Conservation (phyloP, 1,284 basidiomycete genomes). For the Cerrena zonata region DNA sequence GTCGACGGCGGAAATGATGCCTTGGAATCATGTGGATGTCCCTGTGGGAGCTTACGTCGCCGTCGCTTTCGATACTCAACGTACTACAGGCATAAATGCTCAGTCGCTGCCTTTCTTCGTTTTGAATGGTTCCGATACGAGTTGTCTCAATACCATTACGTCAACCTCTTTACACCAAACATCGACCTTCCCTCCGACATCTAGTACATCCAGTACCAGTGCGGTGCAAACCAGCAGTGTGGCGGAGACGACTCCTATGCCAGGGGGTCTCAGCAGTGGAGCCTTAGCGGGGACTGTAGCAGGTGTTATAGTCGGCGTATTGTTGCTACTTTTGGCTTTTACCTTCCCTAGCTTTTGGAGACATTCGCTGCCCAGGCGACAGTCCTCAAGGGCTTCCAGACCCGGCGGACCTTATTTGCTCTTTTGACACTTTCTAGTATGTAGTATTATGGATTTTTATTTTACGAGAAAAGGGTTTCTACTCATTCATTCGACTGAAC, state of each 20-base stretch:
- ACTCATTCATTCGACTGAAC: not conserved
- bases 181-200: not conserved
- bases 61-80: constrained; percentile 19
- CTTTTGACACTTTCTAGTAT: constrained; percentile 13
- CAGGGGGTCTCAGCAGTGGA: constrained; percentile 17
- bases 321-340: constrained; percentile 20
- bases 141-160: constrained; percentile 6
- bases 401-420: constrained; percentile 18
- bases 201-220: not conserved
- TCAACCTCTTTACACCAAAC: not conserved
- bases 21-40: constrained; percentile 23
- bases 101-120: constrained; percentile 23
- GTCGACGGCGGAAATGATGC: constrained; percentile 12
- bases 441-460: constrained; percentile 4
- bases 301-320: constrained; percentile 18
- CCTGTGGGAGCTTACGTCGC: constrained; percentile 21
- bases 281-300: constrained; percentile 23
- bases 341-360: constrained; percentile 19
- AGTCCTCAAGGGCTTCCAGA: constrained; percentile 9
- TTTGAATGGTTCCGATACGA: constrained; percentile 9
- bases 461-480: constrained; percentile 6
- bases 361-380: constrained; percentile 9
- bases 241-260: not conserved
- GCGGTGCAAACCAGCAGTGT: not conserved
- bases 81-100: constrained; percentile 11